Evolutionary conservation across 306 rosid genomes (phyloP).

Genomic region (Lagenaria siceraria): DNA sequence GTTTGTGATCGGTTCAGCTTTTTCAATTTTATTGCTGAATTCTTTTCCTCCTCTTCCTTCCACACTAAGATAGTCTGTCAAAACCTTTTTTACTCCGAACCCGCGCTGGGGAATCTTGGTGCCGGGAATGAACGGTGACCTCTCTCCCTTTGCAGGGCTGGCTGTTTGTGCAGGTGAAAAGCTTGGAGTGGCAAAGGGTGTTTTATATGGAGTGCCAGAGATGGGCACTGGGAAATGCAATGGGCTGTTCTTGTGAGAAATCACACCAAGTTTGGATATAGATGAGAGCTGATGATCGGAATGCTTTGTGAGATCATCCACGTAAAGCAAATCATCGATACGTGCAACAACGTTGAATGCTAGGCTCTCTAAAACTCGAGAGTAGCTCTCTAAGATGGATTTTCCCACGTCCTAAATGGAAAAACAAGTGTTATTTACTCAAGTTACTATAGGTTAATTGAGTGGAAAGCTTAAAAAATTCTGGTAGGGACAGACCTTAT

Average conservation of each 20-base stretch:
- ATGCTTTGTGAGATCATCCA: slow-evolving; percentile 67
- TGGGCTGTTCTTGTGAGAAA: slow-evolving; percentile 49
- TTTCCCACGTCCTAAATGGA: slow-evolving; percentile 73
- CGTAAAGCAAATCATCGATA: slow-evolving; percentile 77
- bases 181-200: slow-evolving; percentile 58
- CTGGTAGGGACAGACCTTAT: slow-evolving; percentile 35
- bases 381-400: slow-evolving; percentile 89
- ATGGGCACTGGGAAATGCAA: slow-evolving; percentile 36
- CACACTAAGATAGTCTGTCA: slow-evolving; percentile 69
- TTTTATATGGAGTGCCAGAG: slow-evolving; percentile 61
- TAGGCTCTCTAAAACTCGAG: slow-evolving; percentile 79
- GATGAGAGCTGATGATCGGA: slow-evolving; percentile 51
- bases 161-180: slow-evolving; percentile 47
- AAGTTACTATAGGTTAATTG: background rate
- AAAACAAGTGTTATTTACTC: background rate
- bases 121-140: slow-evolving; percentile 33
- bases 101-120: slow-evolving; percentile 42
- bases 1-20: slow-evolving; percentile 17
- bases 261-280: slow-evolving; percentile 51
- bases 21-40: slow-evolving; percentile 19
- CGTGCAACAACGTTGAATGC: slow-evolving; percentile 80
- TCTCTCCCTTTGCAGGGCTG: slow-evolving; percentile 43
- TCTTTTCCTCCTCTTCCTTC: slow-evolving; percentile 39
- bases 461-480: background rate
- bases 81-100: slow-evolving; percentile 46